A percentile compares a stretch with the other conserved stretches of the same genome.
Conservation (phyloP, 768 basidiomycete species). For the Suillus americanus region DNA sequence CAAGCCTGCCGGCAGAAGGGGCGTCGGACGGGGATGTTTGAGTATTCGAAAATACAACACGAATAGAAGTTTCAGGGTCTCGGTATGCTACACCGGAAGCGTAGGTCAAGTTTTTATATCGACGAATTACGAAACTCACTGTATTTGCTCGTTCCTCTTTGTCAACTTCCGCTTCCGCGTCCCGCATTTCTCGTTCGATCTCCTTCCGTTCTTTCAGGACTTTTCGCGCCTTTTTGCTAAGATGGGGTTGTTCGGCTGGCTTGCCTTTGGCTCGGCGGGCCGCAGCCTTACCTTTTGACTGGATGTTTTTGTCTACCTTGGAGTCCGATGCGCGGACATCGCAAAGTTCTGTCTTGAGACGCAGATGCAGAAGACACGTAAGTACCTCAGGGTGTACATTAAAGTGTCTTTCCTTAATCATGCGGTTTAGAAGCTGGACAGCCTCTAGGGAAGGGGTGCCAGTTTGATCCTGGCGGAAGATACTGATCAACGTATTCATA, state of each 20-base stretch:
- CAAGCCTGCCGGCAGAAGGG: conserved; percentile 82
- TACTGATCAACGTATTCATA: conserved; percentile 72
- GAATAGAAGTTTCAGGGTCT: conserved; percentile 96
- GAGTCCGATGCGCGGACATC: conserved; percentile 75
- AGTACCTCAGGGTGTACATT: conserved; percentile 88
- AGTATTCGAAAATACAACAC: conserved; percentile 95
- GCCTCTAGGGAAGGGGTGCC: conserved; percentile 83
- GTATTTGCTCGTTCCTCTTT: conserved; percentile 82
- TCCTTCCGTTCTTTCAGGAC: conserved; percentile 83
- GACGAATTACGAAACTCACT: conserved; percentile 47
- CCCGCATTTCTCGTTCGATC: conserved; percentile 88
- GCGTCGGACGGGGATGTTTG: conserved; percentile 78
- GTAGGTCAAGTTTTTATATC: conserved; percentile 15
- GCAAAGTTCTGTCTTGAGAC: conserved; percentile 79
- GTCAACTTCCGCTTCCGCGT: conserved; percentile 93
- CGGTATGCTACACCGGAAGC: conserved; percentile 74
- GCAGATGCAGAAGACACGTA: conserved; percentile 78
- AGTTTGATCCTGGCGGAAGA: conserved; percentile 81
- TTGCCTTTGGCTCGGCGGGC: conserved; percentile 54
- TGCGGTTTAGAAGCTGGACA: conserved; percentile 88
- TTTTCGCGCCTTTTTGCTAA: conserved; percentile 92
- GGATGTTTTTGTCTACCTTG: conserved; percentile 54
- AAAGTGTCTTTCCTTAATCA: conserved; percentile 93
- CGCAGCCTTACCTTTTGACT: conserved; percentile 44
- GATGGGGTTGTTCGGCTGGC: conserved; percentile 61